These are phyloP conservation scores for Exophiala viscosa DNA, from an alignment of 2,329 filamentous ascomycete species.

Conservation along the genomic window DNA sequence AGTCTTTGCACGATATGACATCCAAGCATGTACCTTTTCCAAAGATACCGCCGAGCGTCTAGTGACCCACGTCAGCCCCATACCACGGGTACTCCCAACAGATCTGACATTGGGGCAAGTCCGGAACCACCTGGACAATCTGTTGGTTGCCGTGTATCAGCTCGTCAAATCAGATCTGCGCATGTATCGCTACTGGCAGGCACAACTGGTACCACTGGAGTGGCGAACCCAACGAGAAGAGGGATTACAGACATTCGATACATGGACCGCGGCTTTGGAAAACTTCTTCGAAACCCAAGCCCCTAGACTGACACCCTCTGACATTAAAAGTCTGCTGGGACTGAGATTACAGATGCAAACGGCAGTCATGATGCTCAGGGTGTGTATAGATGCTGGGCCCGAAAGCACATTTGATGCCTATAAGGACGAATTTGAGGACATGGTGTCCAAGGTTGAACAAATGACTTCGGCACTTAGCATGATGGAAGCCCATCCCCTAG, in stretches of 20 bases:
- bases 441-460: slow-evolving; percentile 27
- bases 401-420: slow-evolving; percentile 28
- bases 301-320: slow-evolving; percentile 10
- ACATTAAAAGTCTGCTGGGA: slow-evolving; percentile 28
- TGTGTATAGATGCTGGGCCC: slow-evolving; percentile 26
- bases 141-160: slow-evolving; percentile 30
- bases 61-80: slow-evolving; percentile 6
- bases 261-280: slow-evolving; percentile 27
- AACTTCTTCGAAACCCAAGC: slow-evolving; percentile 20
- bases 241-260: slow-evolving; percentile 26
- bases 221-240: slow-evolving; percentile 23
- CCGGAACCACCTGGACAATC: slow-evolving; percentile 28
- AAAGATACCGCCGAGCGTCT: slow-evolving; percentile 26
- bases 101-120: slow-evolving; percentile 26
- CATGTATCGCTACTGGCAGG: slow-evolving; percentile 29
- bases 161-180: slow-evolving; percentile 28
- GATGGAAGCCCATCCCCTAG: slow-evolving; percentile 20
- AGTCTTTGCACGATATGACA: slow-evolving; percentile 30
- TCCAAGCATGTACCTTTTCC: slow-evolving; percentile 30
- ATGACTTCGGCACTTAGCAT: slow-evolving; percentile 24
- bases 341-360: slow-evolving; percentile 28
- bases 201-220: slow-evolving; percentile 20
- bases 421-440: slow-evolving; percentile 27
- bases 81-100: slow-evolving; percentile 25
- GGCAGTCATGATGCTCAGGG: slow-evolving; percentile 29